phyloP scores from a whole-genome alignment of 345 rosid genomes.

The Eucalyptus victrix region DNA sequence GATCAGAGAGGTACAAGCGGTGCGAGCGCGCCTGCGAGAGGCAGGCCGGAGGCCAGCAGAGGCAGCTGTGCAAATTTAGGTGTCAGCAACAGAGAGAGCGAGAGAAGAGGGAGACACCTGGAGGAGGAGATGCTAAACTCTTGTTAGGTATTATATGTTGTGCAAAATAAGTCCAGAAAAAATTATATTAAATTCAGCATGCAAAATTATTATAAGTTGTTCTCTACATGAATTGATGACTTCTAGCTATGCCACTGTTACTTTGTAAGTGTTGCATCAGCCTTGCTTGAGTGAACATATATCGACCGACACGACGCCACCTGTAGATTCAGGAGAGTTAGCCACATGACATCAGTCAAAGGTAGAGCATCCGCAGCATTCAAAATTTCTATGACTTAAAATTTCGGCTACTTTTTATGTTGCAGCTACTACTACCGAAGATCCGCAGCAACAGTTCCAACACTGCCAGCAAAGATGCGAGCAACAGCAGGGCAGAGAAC shows the following conservation, averaged over 20 bases:
- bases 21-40: neutral
- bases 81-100: neutral
- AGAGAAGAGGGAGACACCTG: neutral
- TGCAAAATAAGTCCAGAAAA: neutral
- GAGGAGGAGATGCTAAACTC: neutral
- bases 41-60: neutral
- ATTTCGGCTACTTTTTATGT: neutral
- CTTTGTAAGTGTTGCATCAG: no score
- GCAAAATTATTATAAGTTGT: neutral
- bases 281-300: no score
- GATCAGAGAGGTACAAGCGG: neutral
- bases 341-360: no score
- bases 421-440: neutral
- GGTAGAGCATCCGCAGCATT: no score
- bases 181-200: neutral
- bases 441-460: neutral
- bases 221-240: no score
- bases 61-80: neutral
- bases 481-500: neutral
- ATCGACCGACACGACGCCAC: no score
- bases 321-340: no score
- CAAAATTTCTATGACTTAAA: neutral
- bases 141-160: neutral
- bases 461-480: neutral
- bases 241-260: no score